Base-by-base conservation (phyloP, 257 asterid genomes). In the Craterostigma plantagineum region DNA sequence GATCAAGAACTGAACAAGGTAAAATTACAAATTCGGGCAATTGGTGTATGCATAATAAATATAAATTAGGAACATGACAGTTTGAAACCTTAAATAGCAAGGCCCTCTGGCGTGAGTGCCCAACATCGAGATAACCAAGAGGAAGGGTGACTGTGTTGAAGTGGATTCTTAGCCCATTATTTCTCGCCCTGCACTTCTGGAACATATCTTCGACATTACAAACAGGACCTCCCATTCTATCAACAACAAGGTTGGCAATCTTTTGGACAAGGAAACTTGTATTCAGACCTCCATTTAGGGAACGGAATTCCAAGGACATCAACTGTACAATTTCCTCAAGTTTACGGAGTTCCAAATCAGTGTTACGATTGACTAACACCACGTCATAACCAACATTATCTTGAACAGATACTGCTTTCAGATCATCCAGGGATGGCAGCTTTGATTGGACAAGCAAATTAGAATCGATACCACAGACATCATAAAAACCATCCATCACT, bases 41-140 rank as follows among this genome's bases (percentile, higher is more conserved):
- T n/a, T n/a, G n/a, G n/a, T n/a, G n/a, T n/a, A n/a, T n/a, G n/a
- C n/a, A n/a, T n/a, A n/a, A n/a, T n/a, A n/a, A n/a, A n/a, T n/a
- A n/a, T n/a, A n/a, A n/a, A n/a, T n/a, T n/a, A n/a, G n/a, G n/a
- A n/a, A n/a, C n/a, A n/a, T n/a, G n/a, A n/a, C n/a, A n/a, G n/a
- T 47, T 61, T 50, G 53, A 63, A 53, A 90, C 99, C 99, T 90
- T 90, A 61, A 90, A 90, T 30, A 90, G 94, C 49, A 90, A 69
- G 53, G 99, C 96, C 66, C 94, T 77, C 49, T 90, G 99, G 62
- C 99, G 94, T 1, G 99, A 90, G 64, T 79, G 94, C 46, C 99
- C 99, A 59, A 83, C 63, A 71, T 90, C 92, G 49, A 90, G 91
- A 62, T 74, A 61, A 55, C 94, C 96, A 63, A 90, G 77, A 49